These are phyloP conservation scores for Monilinia vaccinii-corymbosi DNA, from an alignment of 2,329 filamentous ascomycete species.

Conservation along the genomic window DNA sequence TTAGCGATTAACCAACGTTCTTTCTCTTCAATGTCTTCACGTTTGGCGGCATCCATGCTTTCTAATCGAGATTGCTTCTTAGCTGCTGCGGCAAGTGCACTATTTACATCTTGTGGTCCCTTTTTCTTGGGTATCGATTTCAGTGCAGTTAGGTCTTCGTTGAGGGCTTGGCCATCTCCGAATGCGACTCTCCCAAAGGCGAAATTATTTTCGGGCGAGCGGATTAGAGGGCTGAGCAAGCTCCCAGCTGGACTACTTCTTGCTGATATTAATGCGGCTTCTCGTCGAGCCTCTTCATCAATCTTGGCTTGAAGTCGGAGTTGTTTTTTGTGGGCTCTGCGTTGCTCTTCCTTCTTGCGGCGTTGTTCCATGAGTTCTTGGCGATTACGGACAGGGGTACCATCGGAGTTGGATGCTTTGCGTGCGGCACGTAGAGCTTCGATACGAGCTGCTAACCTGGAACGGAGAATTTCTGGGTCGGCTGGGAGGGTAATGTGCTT, in stretches of 20 bases:
- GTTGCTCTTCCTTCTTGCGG: conserved; percentile 76
- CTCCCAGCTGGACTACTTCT: conserved; percentile 48
- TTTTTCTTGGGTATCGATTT: conserved; percentile 65
- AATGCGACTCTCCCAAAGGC: conserved; percentile 90
- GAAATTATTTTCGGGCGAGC: conserved; percentile 58
- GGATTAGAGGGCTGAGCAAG: conserved; percentile 47
- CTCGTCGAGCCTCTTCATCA: conserved; percentile 62
- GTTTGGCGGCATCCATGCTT: conserved; percentile 68
- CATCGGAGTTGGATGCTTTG: conserved; percentile 78
- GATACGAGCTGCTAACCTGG: conserved; percentile 73
- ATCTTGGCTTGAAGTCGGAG: conserved; percentile 66
- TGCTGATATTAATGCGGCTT: conserved; percentile 50
- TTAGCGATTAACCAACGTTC: conserved; percentile 89
- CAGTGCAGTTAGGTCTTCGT: conserved; percentile 55
- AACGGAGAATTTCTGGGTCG: conserved; percentile 66
- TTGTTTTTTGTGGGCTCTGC: conserved; percentile 84
- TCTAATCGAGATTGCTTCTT: conserved; percentile 76
- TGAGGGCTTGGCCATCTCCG: conserved; percentile 71
- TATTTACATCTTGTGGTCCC: conserved; percentile 76
- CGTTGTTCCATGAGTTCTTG: conserved; percentile 88
- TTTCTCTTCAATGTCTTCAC: conserved; percentile 82
- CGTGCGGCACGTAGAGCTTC: conserved; percentile 75
- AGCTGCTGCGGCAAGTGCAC: conserved; percentile 76
- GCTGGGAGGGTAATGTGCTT: conserved; percentile 60
- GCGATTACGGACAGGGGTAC: conserved; percentile 72